phyloP scores from a whole-genome alignment of 2,329 filamentous ascomycete genomes.

The Colletotrichum sansevieriae region DNA sequence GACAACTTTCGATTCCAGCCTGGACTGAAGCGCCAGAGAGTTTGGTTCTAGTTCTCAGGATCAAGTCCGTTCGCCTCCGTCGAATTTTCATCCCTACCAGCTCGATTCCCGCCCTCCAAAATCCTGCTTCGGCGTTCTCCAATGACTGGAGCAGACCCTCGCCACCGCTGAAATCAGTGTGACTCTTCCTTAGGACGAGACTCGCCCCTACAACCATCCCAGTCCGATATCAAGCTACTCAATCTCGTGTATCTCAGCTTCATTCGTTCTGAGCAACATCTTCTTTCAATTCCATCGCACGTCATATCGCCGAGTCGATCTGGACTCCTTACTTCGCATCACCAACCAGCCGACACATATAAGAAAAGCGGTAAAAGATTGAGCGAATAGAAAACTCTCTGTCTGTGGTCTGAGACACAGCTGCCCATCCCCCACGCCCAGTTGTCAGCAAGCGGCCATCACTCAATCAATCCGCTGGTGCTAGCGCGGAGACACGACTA shows the following conservation, averaged over 20 bases:
- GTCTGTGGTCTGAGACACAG: conserved; percentile 37
- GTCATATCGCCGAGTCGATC: neutral
- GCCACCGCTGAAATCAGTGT: conserved; percentile 30
- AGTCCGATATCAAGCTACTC: conserved; percentile 1
- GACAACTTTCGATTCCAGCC: conserved; percentile 26
- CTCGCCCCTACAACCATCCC: conserved; percentile 18
- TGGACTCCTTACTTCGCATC: conserved; percentile 2
- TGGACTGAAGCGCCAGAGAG: conserved; percentile 20
- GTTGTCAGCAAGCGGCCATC: conserved; percentile 33
- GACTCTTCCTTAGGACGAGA: conserved; percentile 31
- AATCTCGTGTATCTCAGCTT: conserved; percentile 4
- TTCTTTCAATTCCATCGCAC: neutral
- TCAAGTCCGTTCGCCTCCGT: conserved; percentile 25
- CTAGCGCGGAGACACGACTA: conserved; percentile 30
- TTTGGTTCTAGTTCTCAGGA: conserved; percentile 28
- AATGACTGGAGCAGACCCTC: conserved; percentile 28
- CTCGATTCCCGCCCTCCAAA: conserved; percentile 8
- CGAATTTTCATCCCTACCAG: conserved; percentile 25
- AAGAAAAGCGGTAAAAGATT: conserved; percentile 31
- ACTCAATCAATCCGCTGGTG: conserved; percentile 23
- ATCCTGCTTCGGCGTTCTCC: conserved; percentile 27
- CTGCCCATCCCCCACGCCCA: conserved; percentile 35
- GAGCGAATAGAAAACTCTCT: conserved; percentile 16
- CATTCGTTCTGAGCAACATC: neutral
- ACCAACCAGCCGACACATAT: conserved; percentile 7